Evolutionary conservation across 2,329 filamentous ascomycete species (phyloP).

Genomic region (Hymenoscyphus fructigenus): DNA sequence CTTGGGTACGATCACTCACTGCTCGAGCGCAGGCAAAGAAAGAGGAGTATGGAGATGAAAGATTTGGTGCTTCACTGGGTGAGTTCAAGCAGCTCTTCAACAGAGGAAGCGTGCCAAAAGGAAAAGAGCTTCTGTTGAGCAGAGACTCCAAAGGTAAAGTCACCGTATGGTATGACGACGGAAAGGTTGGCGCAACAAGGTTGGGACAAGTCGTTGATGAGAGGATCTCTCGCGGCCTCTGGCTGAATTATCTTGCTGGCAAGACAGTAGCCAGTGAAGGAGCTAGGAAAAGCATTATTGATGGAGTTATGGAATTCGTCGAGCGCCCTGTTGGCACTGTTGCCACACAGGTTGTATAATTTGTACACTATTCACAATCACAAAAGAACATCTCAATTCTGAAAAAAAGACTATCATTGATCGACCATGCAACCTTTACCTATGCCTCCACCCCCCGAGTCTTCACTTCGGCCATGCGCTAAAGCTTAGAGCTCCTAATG

Average conservation of each 20-base stretch:
- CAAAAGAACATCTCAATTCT: conserved; percentile 1
- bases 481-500: background rate
- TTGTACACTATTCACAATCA: background rate
- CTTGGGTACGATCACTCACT: conserved; percentile 82
- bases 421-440: background rate
- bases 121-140: conserved; percentile 71
- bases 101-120: conserved; percentile 76
- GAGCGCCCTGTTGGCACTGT: conserved; percentile 86
- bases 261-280: conserved; percentile 82
- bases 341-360: conserved; percentile 64
- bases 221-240: conserved; percentile 75
- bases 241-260: conserved; percentile 87
- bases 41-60: conserved; percentile 63
- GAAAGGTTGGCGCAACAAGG: conserved; percentile 48
- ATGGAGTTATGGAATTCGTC: conserved; percentile 85
- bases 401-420: background rate
- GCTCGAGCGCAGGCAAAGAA: conserved; percentile 64
- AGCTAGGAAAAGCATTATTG: conserved; percentile 77
- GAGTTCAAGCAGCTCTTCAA: conserved; percentile 82
- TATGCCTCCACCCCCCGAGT: background rate
- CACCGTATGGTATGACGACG: conserved; percentile 64
- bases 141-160: conserved; percentile 66
- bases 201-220: conserved; percentile 77
- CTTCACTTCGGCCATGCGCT: background rate
- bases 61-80: conserved; percentile 71